Base-by-base conservation (phyloP, 345 rosid genomes). In the Erysimum cheiranthoides region DNA sequence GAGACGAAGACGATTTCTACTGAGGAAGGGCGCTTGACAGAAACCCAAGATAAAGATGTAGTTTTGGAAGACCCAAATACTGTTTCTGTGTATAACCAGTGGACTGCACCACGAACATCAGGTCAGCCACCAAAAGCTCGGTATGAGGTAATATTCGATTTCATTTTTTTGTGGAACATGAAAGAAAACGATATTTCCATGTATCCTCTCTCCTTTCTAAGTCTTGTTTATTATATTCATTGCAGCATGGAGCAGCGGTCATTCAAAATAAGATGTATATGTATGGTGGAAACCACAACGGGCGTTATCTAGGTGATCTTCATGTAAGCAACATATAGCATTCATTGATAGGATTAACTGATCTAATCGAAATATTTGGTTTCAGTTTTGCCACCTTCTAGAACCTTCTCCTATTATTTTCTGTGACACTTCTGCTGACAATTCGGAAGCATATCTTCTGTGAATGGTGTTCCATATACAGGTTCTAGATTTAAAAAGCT, bases 261-360 rank as follows among this genome's bases (percentile, higher is more conserved):
- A 66, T 94, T 75, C 91, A 86, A 71, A 91, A 92, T 72, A 89
- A 88, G 85, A 92, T 94, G 97, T 94, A 90, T 76, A 58, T 93
- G 49, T 87, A 76, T 79, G 98, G 93, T 68, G 97, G 98, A 78
- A 94, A 92, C 81, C 91, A 94, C 81, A 94, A 94, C 70, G 98
- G 98, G 8, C 97, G 93, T 70, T 92, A 94, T 80, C 90, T 92
- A 66, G 86, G 80, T 82, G 97, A 92, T 83, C 86, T 94, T 70
- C 93, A 90, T 81, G 98, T 94, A 84, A 87, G 96, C 12, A 71
- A 52, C 74, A 40, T 8, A 46, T 68, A 35, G 59, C 47, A 77
- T 35, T 60, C 62, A 34, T 53, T 53, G 43, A 36, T 17, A 45
- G 17, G 31, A 53, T 25, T 38, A 18, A 25, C 17, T 59, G 10